These are phyloP conservation scores for Rhipidocladum racemiflorum DNA, from an alignment of 176 grass and related monocot species.

Conservation along the genomic window DNA sequence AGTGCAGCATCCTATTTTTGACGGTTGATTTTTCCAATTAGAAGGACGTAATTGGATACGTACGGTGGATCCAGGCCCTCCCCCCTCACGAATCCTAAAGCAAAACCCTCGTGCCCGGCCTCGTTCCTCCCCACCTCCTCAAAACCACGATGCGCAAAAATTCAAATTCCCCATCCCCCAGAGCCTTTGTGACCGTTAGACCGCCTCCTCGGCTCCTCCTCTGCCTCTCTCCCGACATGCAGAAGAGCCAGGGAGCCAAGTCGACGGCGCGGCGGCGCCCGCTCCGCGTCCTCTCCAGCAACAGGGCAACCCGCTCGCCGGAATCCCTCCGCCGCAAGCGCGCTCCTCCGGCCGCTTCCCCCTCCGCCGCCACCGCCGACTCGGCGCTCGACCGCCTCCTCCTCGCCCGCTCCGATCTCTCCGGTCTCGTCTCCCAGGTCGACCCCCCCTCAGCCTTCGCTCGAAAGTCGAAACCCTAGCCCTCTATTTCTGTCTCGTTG, in stretches of 20 bases:
- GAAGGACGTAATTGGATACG: neutral
- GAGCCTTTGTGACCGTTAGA: constrained; percentile 44
- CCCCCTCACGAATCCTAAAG: neutral
- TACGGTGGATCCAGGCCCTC: neutral
- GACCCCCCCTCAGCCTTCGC: neutral
- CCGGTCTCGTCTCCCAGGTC: constrained; percentile 51
- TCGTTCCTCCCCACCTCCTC: neutral
- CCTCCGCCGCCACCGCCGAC: constrained; percentile 5
- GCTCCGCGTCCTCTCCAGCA: constrained; percentile 45
- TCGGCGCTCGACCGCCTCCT: constrained; percentile 54
- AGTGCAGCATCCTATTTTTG: neutral
- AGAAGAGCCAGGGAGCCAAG: constrained; percentile 46
- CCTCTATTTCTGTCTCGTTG: neutral
- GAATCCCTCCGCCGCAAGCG: constrained; percentile 31
- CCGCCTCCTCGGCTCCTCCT: neutral
- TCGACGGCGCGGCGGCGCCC: constrained; percentile 53
- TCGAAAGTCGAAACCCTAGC: neutral
- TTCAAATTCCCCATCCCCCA: constrained; percentile 16
- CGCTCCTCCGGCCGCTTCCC: neutral
- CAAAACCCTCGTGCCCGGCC: neutral
- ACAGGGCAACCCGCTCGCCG: constrained; percentile 26
- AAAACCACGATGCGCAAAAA: neutral
- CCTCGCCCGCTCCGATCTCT: constrained; percentile 40
- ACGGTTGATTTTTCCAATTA: neutral
- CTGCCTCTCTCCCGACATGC: constrained; percentile 9